Evolutionary conservation across 768 basidiomycete genomes (phyloP).

Genomic region (Lactifluus subvellereus): DNA sequence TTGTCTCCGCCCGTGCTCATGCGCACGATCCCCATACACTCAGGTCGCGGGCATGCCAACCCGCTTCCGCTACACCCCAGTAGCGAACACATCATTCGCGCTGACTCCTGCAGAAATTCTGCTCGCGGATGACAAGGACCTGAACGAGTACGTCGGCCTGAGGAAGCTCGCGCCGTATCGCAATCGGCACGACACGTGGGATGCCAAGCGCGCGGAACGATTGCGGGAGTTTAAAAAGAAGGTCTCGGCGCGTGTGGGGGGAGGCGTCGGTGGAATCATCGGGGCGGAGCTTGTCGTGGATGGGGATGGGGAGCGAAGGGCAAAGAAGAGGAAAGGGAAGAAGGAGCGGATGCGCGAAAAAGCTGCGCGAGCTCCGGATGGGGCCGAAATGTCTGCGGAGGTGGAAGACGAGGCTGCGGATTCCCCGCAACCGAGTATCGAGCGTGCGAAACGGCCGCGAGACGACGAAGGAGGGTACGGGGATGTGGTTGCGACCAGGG

Average conservation of each 20-base stretch:
- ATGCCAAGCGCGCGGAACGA: constrained; percentile 54
- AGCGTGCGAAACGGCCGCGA: not conserved
- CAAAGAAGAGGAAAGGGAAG: constrained; percentile 64
- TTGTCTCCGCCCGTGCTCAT: not conserved
- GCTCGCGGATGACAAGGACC: constrained; percentile 84
- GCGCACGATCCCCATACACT: not conserved
- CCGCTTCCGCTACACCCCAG: constrained; percentile 85
- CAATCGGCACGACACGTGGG: constrained; percentile 54
- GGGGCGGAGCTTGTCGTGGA: constrained; percentile 22
- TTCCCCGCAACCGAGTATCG: not conserved
- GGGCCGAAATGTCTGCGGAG: constrained; percentile 25
- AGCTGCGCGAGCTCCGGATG: constrained; percentile 28
- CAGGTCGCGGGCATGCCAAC: constrained; percentile 89
- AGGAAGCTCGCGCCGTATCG: constrained; percentile 92
- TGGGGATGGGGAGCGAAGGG: constrained; percentile 30
- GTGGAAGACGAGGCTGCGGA: constrained; percentile 11
- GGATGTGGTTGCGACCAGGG: constrained; percentile 14
- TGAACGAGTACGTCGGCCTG: constrained; percentile 86
- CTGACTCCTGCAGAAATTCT: constrained; percentile 84
- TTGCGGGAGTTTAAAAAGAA: constrained; percentile 67
- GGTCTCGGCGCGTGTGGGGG: constrained; percentile 41
- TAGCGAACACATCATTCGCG: constrained; percentile 54
- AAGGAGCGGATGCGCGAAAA: constrained; percentile 59
- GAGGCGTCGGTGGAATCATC: constrained; percentile 12
- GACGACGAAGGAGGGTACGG: constrained; percentile 9